Percentiles rank a stretch among this genome's conserved stretches.
Conservation (phyloP, 2,329 filamentous ascomycete species). For the Colletotrichum tropicicola region DNA sequence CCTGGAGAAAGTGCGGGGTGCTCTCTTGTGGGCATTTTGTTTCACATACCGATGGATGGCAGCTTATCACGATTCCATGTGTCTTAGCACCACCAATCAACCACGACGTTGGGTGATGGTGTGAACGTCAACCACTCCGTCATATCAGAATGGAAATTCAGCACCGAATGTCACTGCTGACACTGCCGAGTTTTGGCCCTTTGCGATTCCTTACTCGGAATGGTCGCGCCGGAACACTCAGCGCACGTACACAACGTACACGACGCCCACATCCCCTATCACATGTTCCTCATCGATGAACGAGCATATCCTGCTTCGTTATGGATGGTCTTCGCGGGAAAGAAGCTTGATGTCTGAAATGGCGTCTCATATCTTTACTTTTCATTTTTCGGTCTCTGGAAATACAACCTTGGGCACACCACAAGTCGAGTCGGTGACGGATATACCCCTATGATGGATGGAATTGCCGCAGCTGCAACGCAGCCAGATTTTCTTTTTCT, state of each 20-base stretch:
- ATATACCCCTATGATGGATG: conserved; percentile 22
- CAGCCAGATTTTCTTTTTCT: neutral
- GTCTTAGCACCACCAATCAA: neutral
- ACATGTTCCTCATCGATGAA: conserved; percentile 6
- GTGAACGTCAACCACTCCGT: neutral
- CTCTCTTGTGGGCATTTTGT: neutral
- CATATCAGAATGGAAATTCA: neutral
- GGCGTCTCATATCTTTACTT: neutral
- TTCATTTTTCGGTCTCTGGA: neutral
- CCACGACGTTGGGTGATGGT: neutral
- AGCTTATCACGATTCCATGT: neutral
- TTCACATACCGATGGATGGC: conserved; percentile 2
- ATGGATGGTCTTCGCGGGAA: neutral
- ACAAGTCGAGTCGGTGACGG: conserved; percentile 16
- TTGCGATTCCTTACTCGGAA: neutral
- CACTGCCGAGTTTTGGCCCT: neutral
- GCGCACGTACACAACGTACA: neutral
- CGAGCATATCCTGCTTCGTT: neutral
- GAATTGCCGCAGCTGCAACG: neutral
- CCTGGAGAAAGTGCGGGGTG: conserved; percentile 11
- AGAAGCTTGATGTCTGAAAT: neutral
- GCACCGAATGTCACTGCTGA: neutral
- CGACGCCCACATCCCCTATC: neutral
- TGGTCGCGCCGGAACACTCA: neutral
- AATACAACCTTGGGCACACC: too few species aligned